These are phyloP conservation scores for Daldinia eschscholtzii DNA, from an alignment of 2,329 filamentous ascomycete species.

Conservation along the genomic window DNA sequence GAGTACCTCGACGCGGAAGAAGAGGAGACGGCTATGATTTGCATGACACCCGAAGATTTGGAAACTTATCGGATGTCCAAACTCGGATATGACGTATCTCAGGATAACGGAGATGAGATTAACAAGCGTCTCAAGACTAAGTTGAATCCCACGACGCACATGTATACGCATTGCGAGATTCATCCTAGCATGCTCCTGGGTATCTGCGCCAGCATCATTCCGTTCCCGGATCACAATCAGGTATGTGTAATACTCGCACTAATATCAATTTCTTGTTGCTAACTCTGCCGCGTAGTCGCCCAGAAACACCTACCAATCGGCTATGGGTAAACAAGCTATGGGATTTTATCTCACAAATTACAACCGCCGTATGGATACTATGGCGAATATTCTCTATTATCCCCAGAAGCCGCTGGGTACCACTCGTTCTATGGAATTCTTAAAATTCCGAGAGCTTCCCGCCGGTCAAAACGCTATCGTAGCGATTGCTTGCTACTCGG, in stretches of 20 bases:
- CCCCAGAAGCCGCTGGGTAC: slow-evolving; percentile 97
- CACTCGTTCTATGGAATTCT: slow-evolving; percentile 97
- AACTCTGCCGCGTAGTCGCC: slow-evolving; percentile 74
- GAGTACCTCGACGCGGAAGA: slow-evolving; percentile 98
- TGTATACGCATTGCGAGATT: slow-evolving; percentile 98
- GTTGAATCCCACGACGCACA: slow-evolving; percentile 87
- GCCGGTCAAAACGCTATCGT: slow-evolving; percentile 99
- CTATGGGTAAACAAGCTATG: slow-evolving; percentile 99
- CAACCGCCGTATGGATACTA: slow-evolving; percentile 96
- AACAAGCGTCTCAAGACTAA: slow-evolving; percentile 90
- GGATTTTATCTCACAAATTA: slow-evolving; percentile 99
- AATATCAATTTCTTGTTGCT: slow-evolving; percentile 40
- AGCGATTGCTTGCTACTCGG: slow-evolving; percentile 95
- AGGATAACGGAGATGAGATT: slow-evolving; percentile 74
- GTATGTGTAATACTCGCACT: slow-evolving; percentile 59
- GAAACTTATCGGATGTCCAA: slow-evolving; percentile 81
- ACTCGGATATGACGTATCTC: slow-evolving; percentile 71
- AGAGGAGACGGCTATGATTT: slow-evolving; percentile 98
- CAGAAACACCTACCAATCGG: slow-evolving; percentile 98
- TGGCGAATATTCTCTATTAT: slow-evolving; percentile 99
- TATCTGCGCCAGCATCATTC: slow-evolving; percentile 99
- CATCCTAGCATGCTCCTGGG: slow-evolving; percentile 99
- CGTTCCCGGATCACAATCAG: slow-evolving; percentile 98
- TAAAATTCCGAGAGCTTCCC: slow-evolving; percentile 97
- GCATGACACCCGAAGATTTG: slow-evolving; percentile 97